Evolutionary conservation across 257 asterid genomes (phyloP), one percentile per base, ranked within the genome.

Genomic region (Primulina huaijiensis): DNA sequence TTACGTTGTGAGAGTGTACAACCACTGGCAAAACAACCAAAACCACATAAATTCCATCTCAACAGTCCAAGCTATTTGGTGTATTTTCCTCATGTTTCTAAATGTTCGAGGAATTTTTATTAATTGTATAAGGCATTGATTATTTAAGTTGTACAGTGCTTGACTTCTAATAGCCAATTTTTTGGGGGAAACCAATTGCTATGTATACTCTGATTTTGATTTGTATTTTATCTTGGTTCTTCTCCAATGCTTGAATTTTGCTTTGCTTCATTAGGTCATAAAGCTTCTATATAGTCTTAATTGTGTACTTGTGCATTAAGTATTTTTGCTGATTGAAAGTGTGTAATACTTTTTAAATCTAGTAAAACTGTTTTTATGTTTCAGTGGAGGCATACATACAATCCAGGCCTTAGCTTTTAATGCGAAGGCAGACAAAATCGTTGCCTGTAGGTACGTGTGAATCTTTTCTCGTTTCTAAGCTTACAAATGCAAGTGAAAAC

Each of bases 371-470:
- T 62, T 46, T 65, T 68, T 56, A 50, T 68, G 62, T 76, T 62
- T 67, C 80, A 92, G 98, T 66, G 97, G 97, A 9, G 95, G 90
- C 76, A 79, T 86, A 67, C 78, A 97, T 79, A 90, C 97, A 2
- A 91, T 89, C 63, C 91, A 96, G 97, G 95, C 95, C 62, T 74
- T 93, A 65, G 80, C 96, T 72, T 87, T 86, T 76, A 84, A 87
- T 76, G 71, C 81, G 72, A 71, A 57, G 30, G 99, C 96, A 76
- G 92, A 79, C 84, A 88, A 81, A 89, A 89, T 93, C 96, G 96
- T 79, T 72, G 81, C 96, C 62, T 93, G 97, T 82, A 89, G 99
- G 99, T 89, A 85, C 72, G 87, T 74, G 3, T 16, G 7, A 64
- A 37, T 33, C 38, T 38, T 64, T 64, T 69, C 21, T 66, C 74